These are phyloP conservation scores for Fusarium sambucinum DNA, from an alignment of 2,329 filamentous ascomycete genomes.

Conservation along the genomic window DNA sequence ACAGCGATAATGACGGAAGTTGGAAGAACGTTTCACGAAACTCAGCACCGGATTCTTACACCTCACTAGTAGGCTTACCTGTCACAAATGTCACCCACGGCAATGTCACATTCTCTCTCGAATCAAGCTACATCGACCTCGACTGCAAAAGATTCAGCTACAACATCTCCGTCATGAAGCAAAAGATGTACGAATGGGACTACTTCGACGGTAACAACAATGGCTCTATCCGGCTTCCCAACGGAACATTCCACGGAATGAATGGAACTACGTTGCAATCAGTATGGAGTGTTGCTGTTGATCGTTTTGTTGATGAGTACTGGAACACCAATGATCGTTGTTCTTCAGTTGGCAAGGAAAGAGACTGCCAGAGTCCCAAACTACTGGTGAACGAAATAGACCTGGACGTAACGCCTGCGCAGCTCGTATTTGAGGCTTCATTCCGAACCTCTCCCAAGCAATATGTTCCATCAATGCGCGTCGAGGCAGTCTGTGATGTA, in stretches of 20 bases:
- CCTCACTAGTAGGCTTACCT: background rate
- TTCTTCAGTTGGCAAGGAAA: background rate
- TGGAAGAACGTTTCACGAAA: background rate
- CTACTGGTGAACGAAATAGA: background rate
- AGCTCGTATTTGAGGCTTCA: background rate
- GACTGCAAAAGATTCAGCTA: background rate
- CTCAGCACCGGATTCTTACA: background rate
- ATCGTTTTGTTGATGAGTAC: background rate
- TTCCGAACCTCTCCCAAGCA: background rate
- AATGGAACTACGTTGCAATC: background rate
- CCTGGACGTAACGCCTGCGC: background rate
- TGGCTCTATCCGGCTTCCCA: background rate
- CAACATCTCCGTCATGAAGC: background rate
- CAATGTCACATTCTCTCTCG: background rate
- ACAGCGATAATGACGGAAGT: background rate
- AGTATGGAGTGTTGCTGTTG: background rate
- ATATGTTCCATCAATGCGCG: background rate
- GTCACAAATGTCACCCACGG: background rate
- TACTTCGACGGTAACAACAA: background rate
- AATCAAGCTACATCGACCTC: background rate
- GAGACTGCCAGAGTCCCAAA: background rate
- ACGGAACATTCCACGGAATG: constrained; percentile 3
- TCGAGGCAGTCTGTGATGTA: background rate
- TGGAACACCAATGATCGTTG: background rate
- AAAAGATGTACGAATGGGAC: background rate